Evolutionary conservation across 805 yeast species (phyloP).

Genomic region (Metschnikowia anglica): DNA sequence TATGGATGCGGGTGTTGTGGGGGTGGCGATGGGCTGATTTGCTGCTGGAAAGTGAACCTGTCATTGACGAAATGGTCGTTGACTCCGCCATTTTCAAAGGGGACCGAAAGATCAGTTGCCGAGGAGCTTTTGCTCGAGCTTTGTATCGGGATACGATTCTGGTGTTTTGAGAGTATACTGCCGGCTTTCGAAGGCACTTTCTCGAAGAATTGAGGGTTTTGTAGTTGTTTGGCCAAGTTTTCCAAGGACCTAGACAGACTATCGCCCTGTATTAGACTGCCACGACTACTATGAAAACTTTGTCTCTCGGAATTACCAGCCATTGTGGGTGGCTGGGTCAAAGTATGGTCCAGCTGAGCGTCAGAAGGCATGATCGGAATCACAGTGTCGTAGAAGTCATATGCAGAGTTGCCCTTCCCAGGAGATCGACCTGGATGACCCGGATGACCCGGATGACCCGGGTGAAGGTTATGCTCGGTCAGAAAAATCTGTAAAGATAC

Average conservation of each 20-base stretch:
- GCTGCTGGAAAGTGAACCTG: not conserved
- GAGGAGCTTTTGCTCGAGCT: constrained; percentile 23
- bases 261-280: constrained; percentile 11
- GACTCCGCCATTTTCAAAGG: constrained; percentile 25
- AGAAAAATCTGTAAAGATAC: too few relatives aligned
- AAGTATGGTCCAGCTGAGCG: not conserved
- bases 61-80: constrained; percentile 35
- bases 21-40: too few relatives aligned
- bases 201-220: constrained; percentile 36
- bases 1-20: constrained; percentile 14
- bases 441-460: too few relatives aligned
- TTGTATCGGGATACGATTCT: not conserved
- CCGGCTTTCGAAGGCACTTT: constrained; percentile 38
- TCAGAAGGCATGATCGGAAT: constrained; percentile 38
- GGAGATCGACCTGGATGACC: not conserved
- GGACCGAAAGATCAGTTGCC: constrained; percentile 25
- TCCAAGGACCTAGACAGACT: constrained; percentile 26
- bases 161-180: constrained; percentile 20
- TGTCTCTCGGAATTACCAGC: constrained; percentile 7
- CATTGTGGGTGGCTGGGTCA: constrained; percentile 13
- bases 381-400: constrained; percentile 43
- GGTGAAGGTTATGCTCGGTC: too few relatives aligned
- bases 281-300: constrained; percentile 15
- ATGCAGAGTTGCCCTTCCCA: constrained; percentile 28
- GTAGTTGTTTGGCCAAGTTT: constrained; percentile 41